Conservation (phyloP, 129 eudicot genomes). For the carrot (Daucus carota) region DH1_v3.0 NC_030387.2:4859001-4859500, state of each 20-base stretch:
- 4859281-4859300: conserved; percentile 38
- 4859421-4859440: conserved; percentile 35
- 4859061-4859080: conserved; percentile 20
- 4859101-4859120: conserved; percentile 13
- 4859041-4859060: conserved; percentile 20
- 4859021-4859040: conserved; percentile 56
- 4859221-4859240: conserved; percentile 72
- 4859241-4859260: conserved; percentile 64
- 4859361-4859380: conserved; percentile 31
- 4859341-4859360: conserved; percentile 93
- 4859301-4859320: conserved; percentile 53
- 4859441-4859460: conserved; percentile 67
- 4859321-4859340: conserved; percentile 51
- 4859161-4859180: conserved; percentile 24
- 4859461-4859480: conserved; percentile 49
- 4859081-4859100: conserved; percentile 73
- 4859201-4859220: conserved; percentile 95
- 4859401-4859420: conserved; percentile 38
- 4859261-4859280: conserved; percentile 61
- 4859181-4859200: conserved; percentile 62
- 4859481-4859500: conserved; percentile 24
- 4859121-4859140: conserved; percentile 24
- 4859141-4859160: background rate
- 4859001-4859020: conserved; percentile 82
- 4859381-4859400: conserved; percentile 6